Conservation (phyloP, 2,329 filamentous ascomycete genomes). For the Hymenoscyphus linearis region DNA sequence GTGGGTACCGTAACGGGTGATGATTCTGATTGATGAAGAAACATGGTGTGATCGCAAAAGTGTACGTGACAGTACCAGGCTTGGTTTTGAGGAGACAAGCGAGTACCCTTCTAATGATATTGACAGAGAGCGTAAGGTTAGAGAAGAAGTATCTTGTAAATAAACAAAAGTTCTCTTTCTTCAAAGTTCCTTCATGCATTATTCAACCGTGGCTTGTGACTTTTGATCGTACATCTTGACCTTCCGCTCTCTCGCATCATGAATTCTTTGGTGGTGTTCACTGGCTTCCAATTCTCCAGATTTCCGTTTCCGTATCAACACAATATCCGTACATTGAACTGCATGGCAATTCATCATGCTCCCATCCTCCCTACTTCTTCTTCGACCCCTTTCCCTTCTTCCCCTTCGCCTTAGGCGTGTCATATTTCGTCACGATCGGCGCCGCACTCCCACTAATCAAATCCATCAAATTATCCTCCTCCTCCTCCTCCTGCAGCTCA, state of each 20-base stretch:
- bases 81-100: not conserved
- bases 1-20: conserved; percentile 22
- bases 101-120: not conserved
- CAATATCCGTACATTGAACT: not conserved
- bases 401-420: conserved; percentile 36
- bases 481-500: conserved; percentile 19
- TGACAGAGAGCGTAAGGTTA: not conserved
- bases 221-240: not conserved
- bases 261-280: not conserved
- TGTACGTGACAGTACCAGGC: not conserved
- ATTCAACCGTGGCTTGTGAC: not conserved
- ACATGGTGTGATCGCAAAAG: not conserved
- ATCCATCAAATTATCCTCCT: conserved; percentile 52
- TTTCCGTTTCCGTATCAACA: not conserved
- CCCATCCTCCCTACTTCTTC: not conserved
- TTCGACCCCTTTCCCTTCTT: conserved; percentile 13
- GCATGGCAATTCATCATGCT: not conserved
- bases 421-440: conserved; percentile 24
- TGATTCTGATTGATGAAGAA: conserved; percentile 20
- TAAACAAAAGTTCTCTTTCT: conserved; percentile 23
- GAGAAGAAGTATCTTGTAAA: conserved; percentile 27
- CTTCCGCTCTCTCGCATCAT: not conserved
- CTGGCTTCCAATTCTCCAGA: not conserved
- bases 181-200: conserved; percentile 7
- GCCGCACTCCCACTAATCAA: conserved; percentile 45